Conservation (phyloP, 2,329 filamentous ascomycete genomes). For the Diaporthe eres region DNA sequence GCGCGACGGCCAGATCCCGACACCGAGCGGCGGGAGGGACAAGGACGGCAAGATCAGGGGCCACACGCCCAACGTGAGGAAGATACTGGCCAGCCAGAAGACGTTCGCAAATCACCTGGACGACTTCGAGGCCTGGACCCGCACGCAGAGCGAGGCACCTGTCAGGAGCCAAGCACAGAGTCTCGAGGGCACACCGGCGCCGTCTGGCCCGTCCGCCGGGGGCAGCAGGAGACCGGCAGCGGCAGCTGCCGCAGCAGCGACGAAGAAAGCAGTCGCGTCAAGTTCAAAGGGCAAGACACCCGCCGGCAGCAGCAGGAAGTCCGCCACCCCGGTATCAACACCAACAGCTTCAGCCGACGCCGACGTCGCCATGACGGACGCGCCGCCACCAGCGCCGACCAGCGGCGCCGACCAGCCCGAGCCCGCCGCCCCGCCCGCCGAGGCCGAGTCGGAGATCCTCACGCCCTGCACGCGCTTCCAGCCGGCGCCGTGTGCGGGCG, state of each 20-base stretch:
- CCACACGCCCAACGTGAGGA: slow-evolving; percentile 77
- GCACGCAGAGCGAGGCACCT: slow-evolving; percentile 54
- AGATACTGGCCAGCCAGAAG: slow-evolving; percentile 85
- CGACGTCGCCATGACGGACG: slow-evolving; percentile 60
- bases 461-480: slow-evolving; percentile 51
- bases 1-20: slow-evolving; percentile 78
- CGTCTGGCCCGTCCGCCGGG: slow-evolving; percentile 4
- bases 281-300: slow-evolving; percentile 24
- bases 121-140: slow-evolving; percentile 75
- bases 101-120: slow-evolving; percentile 87
- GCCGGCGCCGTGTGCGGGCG: slow-evolving; percentile 60
- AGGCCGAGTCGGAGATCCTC: slow-evolving; percentile 52
- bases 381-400: slow-evolving; percentile 40
- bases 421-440: slow-evolving; percentile 46
- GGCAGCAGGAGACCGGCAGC: slow-evolving; percentile 19
- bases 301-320: slow-evolving; percentile 31
- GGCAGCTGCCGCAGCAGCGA: background rate
- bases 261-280: slow-evolving; percentile 40
- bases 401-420: slow-evolving; percentile 35
- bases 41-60: slow-evolving; percentile 60
- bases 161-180: slow-evolving; percentile 51
- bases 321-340: slow-evolving; percentile 28
- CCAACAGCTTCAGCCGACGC: slow-evolving; percentile 38
- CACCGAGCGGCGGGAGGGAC: slow-evolving; percentile 67
- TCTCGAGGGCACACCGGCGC: slow-evolving; percentile 43